Percentiles rank a stretch among this genome's conserved stretches.
Conservation (phyloP, 495 filamentous ascomycete genomes). For the Acidiella bohemica region DNA sequence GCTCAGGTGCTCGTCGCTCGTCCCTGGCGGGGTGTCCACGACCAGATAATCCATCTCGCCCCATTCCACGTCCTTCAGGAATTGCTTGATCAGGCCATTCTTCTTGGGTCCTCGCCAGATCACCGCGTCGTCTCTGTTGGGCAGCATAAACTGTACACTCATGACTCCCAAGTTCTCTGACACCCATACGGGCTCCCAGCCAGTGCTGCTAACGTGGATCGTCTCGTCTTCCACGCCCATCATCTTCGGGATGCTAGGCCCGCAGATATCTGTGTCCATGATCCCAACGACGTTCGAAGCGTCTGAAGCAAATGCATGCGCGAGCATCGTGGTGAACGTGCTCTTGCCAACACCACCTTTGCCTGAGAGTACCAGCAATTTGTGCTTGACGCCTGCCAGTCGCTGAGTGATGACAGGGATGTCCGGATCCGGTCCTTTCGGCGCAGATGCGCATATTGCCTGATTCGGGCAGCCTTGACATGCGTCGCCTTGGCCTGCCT, state of each 20-base stretch:
- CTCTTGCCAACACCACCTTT: conserved; percentile 96
- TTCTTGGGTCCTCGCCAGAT: conserved; percentile 98
- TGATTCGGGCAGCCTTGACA: conserved; percentile 95
- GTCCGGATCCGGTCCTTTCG: conserved; percentile 93
- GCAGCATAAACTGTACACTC: conserved; percentile 96
- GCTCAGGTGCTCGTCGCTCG: conserved; percentile 84
- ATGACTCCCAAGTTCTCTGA: conserved; percentile 83
- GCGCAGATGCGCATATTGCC: conserved; percentile 80
- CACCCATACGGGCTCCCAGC: conserved; percentile 92
- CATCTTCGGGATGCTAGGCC: conserved; percentile 93
- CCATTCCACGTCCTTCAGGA: conserved; percentile 95
- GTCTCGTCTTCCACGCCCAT: conserved; percentile 88
- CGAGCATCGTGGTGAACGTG: conserved; percentile 76
- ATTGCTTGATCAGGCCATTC: conserved; percentile 95
- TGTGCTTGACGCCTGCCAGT: conserved; percentile 69
- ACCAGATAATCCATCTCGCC: conserved; percentile 84
- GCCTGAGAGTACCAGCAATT: conserved; percentile 80
- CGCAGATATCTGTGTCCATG: conserved; percentile 96
- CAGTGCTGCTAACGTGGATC: conserved; percentile 68
- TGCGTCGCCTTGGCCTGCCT: conserved; percentile 73
- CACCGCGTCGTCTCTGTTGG: conserved; percentile 78
- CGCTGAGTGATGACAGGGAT: conserved; percentile 74
- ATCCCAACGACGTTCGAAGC: conserved; percentile 65
- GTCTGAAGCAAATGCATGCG: conserved; percentile 73
- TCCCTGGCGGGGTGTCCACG: conserved; percentile 91